Percentiles rank a stretch among this genome's conserved stretches.
Evolutionary conservation across 2,329 filamentous ascomycete species (phyloP).

Genomic region (Hymenoscyphus albidus): DNA sequence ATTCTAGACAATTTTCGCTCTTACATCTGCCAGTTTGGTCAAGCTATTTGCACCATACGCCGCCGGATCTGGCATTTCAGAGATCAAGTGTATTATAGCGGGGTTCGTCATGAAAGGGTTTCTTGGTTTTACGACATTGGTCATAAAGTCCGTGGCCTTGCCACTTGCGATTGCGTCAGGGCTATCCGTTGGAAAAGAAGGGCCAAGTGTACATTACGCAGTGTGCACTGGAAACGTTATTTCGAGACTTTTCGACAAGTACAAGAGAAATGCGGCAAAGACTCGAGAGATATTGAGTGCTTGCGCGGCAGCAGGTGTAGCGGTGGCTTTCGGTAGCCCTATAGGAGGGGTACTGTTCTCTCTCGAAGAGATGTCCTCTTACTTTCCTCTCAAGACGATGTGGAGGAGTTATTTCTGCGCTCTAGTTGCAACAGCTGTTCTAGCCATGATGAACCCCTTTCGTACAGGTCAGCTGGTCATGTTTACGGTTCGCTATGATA

Average conservation of each 20-base stretch:
- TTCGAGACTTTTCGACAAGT: conserved; percentile 87
- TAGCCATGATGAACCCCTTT: conserved; percentile 97
- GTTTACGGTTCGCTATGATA: conserved; percentile 96
- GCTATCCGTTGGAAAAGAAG: conserved; percentile 93
- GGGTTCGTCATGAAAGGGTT: conserved; percentile 99
- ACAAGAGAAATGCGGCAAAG: conserved; percentile 86
- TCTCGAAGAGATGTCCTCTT: conserved; percentile 93
- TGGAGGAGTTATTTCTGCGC: conserved; percentile 99
- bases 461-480: conserved; percentile 96
- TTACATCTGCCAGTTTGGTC: conserved; percentile 77
- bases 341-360: conserved; percentile 97
- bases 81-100: conserved; percentile 99
- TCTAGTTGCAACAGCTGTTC: conserved; percentile 84
- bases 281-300: conserved; percentile 93
- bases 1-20: conserved; percentile 68
- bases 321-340: conserved; percentile 93
- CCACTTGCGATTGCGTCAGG: conserved; percentile 92
- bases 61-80: conserved; percentile 92
- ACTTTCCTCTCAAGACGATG: conserved; percentile 94
- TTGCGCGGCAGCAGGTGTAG: conserved; percentile 90
- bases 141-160: conserved; percentile 90
- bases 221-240: conserved; percentile 98
- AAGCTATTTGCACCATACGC: conserved; percentile 93
- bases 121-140: conserved; percentile 80
- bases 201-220: conserved; percentile 97